Evolutionary conservation across 768 basidiomycete species (phyloP).

Genomic region (Suillus tomentosus): DNA sequence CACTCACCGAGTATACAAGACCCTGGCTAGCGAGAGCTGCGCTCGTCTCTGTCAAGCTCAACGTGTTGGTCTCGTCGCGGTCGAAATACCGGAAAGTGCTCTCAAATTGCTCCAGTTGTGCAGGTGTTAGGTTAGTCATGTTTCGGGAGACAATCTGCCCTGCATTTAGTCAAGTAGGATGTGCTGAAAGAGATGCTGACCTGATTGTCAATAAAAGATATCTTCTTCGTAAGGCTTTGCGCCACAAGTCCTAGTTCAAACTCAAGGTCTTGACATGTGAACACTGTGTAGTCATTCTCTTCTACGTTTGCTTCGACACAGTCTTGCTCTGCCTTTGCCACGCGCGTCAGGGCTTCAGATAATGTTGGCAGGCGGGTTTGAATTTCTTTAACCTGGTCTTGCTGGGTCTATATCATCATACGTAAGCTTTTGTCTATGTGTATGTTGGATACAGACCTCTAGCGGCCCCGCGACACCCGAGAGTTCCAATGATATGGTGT

Average conservation of each 20-base stretch:
- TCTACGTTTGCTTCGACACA: conserved; percentile 90
- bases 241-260: conserved; percentile 86
- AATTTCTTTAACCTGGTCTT: conserved; percentile 63
- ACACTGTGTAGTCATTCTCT: conserved; percentile 94
- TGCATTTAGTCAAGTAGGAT: not conserved
- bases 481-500: conserved; percentile 69
- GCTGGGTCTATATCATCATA: conserved; percentile 60
- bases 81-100: conserved; percentile 98
- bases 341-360: conserved; percentile 53
- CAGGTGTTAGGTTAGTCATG: conserved; percentile 93
- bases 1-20: conserved; percentile 81
- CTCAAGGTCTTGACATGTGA: conserved; percentile 84
- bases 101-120: conserved; percentile 95
- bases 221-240: conserved; percentile 82
- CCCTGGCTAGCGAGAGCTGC: conserved; percentile 94
- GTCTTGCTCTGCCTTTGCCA: conserved; percentile 68
- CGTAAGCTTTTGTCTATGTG: conserved; percentile 13
- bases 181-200: conserved; percentile 37
- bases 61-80: conserved; percentile 87
- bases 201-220: conserved; percentile 97
- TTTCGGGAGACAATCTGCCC: conserved; percentile 88
- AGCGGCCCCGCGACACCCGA: conserved; percentile 73
- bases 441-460: conserved; percentile 49
- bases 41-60: conserved; percentile 84
- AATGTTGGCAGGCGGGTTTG: conserved; percentile 70